These are phyloP conservation scores for Herpetomonas samuelpessoai DNA, from an alignment of 208 protist species.

Conservation along the genomic window DNA sequence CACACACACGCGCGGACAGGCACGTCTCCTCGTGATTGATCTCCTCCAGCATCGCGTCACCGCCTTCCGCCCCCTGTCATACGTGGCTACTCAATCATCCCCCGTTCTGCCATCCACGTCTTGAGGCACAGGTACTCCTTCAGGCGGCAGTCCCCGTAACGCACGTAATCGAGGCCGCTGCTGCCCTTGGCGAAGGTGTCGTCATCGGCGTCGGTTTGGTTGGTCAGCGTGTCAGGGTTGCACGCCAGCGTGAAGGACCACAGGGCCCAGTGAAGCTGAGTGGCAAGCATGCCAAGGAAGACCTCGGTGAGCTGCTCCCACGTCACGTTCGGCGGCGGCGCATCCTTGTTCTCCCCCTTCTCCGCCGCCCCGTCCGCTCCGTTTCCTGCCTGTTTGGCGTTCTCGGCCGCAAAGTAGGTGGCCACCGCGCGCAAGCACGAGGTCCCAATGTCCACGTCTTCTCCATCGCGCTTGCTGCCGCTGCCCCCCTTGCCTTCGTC, in stretches of 20 bases:
- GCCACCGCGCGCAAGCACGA: constrained; percentile 2
- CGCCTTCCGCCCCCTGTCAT: not conserved
- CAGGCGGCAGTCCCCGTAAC: constrained; percentile 74
- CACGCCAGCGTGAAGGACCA: constrained; percentile 77
- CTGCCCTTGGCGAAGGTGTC: constrained; percentile 66
- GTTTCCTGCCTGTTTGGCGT: constrained; percentile 26
- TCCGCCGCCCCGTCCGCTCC: constrained; percentile 23
- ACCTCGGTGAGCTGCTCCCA: constrained; percentile 57
- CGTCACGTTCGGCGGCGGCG: constrained; percentile 23
- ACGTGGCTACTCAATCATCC: constrained; percentile 28
- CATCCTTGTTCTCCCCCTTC: not conserved
- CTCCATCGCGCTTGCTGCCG: not conserved
- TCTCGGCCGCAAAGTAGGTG: constrained; percentile 21
- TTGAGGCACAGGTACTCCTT: constrained; percentile 75
- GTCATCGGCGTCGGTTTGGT: constrained; percentile 37
- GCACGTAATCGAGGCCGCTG: constrained; percentile 80
- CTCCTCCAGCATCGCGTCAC: too few relatives aligned
- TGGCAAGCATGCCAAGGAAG: constrained; percentile 75
- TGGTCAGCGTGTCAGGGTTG: constrained; percentile 48
- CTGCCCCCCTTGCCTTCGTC: constrained; percentile 5
- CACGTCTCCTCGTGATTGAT: too few relatives aligned
- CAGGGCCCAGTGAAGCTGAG: constrained; percentile 74
- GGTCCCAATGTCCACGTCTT: constrained; percentile 1
- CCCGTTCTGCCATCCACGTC: constrained; percentile 49
- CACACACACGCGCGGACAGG: too few relatives aligned